These are phyloP conservation scores for Taiozyma sp. DNA, from an alignment of 1,139 yeast genomes.

Conservation along the genomic window DNA sequence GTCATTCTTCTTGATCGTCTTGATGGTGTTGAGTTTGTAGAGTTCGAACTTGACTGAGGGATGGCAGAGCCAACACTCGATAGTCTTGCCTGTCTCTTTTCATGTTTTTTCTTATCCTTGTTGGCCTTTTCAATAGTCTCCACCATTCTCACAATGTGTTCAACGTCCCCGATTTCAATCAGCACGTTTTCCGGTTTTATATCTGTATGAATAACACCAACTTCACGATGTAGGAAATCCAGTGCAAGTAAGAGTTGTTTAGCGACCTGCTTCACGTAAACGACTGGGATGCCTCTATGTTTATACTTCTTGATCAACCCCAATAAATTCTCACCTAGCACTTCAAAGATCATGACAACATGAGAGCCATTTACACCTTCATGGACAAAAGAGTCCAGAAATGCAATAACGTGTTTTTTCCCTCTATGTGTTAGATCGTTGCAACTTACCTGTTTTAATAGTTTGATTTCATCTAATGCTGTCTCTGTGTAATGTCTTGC, in stretches of 20 bases:
- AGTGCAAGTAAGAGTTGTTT: slow-evolving; percentile 61
- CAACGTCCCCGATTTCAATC: slow-evolving; percentile 70
- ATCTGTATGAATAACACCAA: slow-evolving; percentile 79
- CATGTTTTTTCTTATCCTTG: slow-evolving; percentile 35
- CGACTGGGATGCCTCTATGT: slow-evolving; percentile 65
- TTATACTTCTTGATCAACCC: slow-evolving; percentile 57
- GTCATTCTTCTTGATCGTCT: slow-evolving; percentile 63
- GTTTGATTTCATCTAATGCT: slow-evolving; percentile 68
- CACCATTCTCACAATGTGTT: slow-evolving; percentile 54
- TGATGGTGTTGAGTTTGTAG: slow-evolving; percentile 18
- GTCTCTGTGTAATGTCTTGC: slow-evolving; percentile 71
- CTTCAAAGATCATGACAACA: slow-evolving; percentile 77
- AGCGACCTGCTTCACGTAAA: slow-evolving; percentile 68
- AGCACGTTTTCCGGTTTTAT: slow-evolving; percentile 74
- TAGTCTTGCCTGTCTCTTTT: slow-evolving; percentile 27
- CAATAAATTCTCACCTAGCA: slow-evolving; percentile 70
- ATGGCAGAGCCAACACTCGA: slow-evolving; percentile 11
- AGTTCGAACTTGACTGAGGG: slow-evolving; percentile 11
- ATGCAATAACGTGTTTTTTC: slow-evolving; percentile 55
- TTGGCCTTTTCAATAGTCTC: slow-evolving; percentile 48
- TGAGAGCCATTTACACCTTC: slow-evolving; percentile 73
- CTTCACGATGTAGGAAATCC: slow-evolving; percentile 65
- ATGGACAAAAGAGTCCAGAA: slow-evolving; percentile 63
- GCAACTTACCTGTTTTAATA: slow-evolving; percentile 40
- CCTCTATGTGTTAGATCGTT: slow-evolving; percentile 43